phyloP scores from a whole-genome alignment of 1,284 basidiomycete genomes.

The Heterobasidion irregulare region DNA sequence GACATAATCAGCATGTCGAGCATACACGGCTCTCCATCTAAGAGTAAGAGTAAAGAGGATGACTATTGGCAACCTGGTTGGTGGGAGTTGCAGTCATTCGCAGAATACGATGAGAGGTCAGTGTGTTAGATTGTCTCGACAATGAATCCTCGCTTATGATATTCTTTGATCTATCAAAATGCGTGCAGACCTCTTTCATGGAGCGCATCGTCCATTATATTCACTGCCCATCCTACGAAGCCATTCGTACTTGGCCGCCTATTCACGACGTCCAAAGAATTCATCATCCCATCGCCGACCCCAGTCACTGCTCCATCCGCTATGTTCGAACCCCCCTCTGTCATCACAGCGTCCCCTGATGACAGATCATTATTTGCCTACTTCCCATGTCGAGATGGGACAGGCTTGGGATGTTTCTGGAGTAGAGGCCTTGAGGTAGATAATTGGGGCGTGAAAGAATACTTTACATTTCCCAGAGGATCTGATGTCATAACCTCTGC shows the following conservation, averaged over 20 bases:
- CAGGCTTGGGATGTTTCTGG: constrained; percentile 64
- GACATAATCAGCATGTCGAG: constrained; percentile 8
- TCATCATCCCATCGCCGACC: constrained; percentile 44
- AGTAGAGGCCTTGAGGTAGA: constrained; percentile 45
- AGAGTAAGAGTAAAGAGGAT: constrained; percentile 50
- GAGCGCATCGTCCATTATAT: constrained; percentile 60
- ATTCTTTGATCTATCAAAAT: not conserved
- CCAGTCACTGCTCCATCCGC: constrained; percentile 34
- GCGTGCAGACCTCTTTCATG: constrained; percentile 54
- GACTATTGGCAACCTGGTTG: constrained; percentile 53
- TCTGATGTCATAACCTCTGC: constrained; percentile 48
- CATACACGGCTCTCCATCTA: constrained; percentile 31
- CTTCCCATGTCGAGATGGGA: constrained; percentile 48
- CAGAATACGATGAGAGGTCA: constrained; percentile 48
- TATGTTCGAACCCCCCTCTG: constrained; percentile 51
- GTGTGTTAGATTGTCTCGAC: constrained; percentile 6
- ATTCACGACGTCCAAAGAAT: constrained; percentile 61
- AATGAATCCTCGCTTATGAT: not conserved
- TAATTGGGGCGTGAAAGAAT: constrained; percentile 53
- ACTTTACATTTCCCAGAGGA: constrained; percentile 42
- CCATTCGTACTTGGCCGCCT: constrained; percentile 53
- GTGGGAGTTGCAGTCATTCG: constrained; percentile 63
- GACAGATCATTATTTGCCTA: constrained; percentile 56
- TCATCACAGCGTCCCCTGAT: constrained; percentile 49
- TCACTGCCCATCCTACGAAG: constrained; percentile 53